These are phyloP conservation scores for Trichoderma pleuroti DNA, from an alignment of 2,329 filamentous ascomycete genomes.

Conservation along the genomic window DNA sequence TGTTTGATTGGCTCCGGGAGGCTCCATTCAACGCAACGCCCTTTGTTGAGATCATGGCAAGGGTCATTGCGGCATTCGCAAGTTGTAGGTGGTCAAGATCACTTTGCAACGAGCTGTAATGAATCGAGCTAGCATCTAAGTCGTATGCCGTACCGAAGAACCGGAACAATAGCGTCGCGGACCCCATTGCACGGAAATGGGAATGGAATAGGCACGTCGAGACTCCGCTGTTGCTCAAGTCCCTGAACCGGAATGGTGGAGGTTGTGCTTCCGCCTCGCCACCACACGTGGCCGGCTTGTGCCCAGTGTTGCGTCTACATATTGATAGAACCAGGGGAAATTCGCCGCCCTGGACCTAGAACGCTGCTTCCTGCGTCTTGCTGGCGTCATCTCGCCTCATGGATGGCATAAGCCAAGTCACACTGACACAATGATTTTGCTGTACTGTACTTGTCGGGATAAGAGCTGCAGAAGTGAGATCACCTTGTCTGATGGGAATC, in stretches of 20 bases:
- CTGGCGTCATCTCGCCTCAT: not conserved
- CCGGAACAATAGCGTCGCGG: not conserved
- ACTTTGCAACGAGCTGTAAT: not conserved
- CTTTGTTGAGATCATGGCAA: not conserved
- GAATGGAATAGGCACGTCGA: not conserved
- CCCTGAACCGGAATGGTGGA: not conserved
- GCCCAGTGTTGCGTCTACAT: not conserved
- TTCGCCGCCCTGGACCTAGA: not conserved
- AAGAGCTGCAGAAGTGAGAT: not conserved
- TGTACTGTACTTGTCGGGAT: not conserved
- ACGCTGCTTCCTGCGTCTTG: not conserved
- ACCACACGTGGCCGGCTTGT: conserved; percentile 6
- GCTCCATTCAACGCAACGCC: not conserved
- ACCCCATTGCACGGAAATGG: not conserved
- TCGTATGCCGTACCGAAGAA: not conserved
- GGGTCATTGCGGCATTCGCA: not conserved
- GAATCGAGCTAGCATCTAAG: not conserved
- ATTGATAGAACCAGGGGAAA: not conserved
- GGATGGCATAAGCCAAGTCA: not conserved
- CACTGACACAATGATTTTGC: not conserved
- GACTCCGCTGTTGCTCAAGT: not conserved
- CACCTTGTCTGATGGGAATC: not conserved
- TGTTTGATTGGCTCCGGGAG: not conserved
- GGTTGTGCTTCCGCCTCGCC: not conserved
- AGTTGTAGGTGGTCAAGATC: not conserved